Base-by-base conservation (phyloP, 768 basidiomycete species). In the Macrolepiota fuliginosa region DNA sequence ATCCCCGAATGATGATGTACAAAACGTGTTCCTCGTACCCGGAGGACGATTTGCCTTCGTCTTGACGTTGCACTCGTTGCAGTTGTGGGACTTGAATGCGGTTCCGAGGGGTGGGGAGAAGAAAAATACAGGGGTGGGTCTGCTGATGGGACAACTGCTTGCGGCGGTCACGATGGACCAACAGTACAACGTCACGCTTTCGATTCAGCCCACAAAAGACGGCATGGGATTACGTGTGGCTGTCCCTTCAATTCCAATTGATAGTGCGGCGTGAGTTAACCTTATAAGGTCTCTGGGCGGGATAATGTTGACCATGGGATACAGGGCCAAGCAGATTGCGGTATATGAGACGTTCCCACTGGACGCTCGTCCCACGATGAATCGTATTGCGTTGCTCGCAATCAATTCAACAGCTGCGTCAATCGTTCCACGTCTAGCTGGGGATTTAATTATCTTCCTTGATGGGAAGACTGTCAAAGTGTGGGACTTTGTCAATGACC, bases 41-140 rank as follows among this genome's bases (percentile, higher is more conserved):
- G 65, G 65, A 11, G 65, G 65, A 19, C 63, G 65, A 13, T 66
- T 64, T 59, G 15, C 62, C 24, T 5, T 66, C 1, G 25, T 54
- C 35, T 58, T 58, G 46, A 49, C 55, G 17, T 15, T 56, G 17
- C 22, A 51, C 24, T 29, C 46, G 22, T 45, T 55, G 24, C 56
- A 51, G 6, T 9, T 56, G 11, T 58, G 62, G 56, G 62, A 62
- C 40, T 32, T 62, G 46, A 56, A 49, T 37, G n/a, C 22, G 32
- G 17, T 29, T 13, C 10, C 5, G 22, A 47, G 35, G 50, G 29
- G 24, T 19, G 39, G 17, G 7, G 54, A 17, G 19, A 24, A 35
- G 2, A 9, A n/a, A 9, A 25, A 19, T 35, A 35, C 39, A 24
- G 36, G 15, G 17, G 42, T 19, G 42, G 42, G 10, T 45, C 42